Conservation (phyloP, 2,329 filamentous ascomycete genomes). For the Cordyceps javanica region DNA sequence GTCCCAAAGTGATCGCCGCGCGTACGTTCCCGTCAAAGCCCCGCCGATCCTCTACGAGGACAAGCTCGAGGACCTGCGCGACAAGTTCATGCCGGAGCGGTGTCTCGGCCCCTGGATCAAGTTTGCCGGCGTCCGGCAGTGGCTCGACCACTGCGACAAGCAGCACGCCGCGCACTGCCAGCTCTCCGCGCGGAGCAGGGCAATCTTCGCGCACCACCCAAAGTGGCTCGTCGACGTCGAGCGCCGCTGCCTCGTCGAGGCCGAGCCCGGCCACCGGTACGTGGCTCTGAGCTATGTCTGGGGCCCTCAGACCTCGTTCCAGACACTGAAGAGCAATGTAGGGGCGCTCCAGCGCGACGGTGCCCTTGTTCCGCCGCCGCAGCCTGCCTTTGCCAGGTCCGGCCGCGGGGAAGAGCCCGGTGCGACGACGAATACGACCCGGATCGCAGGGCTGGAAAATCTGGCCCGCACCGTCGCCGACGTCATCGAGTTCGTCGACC, state of each 20-base stretch:
- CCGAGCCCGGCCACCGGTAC: slow-evolving; percentile 11
- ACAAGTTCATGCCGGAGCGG: slow-evolving; percentile 9
- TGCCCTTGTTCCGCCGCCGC: background rate
- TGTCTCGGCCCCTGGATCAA: slow-evolving; percentile 11
- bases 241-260: slow-evolving; percentile 1
- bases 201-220: slow-evolving; percentile 6
- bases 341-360: slow-evolving; percentile 1
- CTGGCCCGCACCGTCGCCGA: slow-evolving; percentile 13
- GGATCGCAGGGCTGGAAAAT: background rate
- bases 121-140: background rate
- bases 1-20: background rate
- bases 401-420: background rate
- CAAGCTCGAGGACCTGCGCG: slow-evolving; percentile 10
- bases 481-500: slow-evolving; percentile 13
- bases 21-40: background rate
- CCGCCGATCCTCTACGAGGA: slow-evolving; percentile 6
- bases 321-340: slow-evolving; percentile 4
- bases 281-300: slow-evolving; percentile 19
- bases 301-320: slow-evolving; percentile 12
- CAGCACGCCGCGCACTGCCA: background rate
- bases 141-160: slow-evolving; percentile 10
- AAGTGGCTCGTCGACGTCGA: slow-evolving; percentile 7
- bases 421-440: background rate
- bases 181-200: background rate
- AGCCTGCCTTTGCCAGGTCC: too few species aligned